Evolutionary conservation across 2,329 filamentous ascomycete genomes (phyloP).

Genomic region (Botryotinia calthae): DNA sequence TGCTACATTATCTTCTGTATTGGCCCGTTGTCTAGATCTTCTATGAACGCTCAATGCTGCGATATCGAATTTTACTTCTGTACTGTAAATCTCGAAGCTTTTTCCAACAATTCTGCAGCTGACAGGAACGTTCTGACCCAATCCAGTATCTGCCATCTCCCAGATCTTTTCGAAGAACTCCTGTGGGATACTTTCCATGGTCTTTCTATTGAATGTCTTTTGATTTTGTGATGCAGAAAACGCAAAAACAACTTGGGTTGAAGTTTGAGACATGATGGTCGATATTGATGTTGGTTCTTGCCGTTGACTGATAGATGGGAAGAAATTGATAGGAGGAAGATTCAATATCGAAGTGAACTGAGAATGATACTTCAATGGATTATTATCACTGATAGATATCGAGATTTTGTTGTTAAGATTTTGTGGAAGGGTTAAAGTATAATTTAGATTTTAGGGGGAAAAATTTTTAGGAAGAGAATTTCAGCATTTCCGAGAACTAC

Average conservation of each 20-base stretch:
- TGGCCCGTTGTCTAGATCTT: not conserved
- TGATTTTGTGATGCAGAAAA: rapidly evolving
- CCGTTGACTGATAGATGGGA: not conserved
- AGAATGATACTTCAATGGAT: rapidly evolving
- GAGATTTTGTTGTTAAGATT: too few relatives aligned
- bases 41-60: not conserved
- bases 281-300: not conserved
- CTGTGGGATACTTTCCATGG: not conserved
- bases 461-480: not conserved
- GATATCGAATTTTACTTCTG: not conserved
- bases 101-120: not conserved
- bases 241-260: not conserved
- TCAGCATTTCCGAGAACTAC: not conserved
- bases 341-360: not conserved
- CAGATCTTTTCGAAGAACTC: not conserved
- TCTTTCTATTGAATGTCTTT: not conserved
- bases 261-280: not conserved
- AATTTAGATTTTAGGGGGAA: not conserved
- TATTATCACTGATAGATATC: not conserved
- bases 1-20: too few relatives aligned
- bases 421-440: not conserved
- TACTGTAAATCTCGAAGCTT: not conserved
- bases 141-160: too few relatives aligned
- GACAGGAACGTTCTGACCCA: not conserved
- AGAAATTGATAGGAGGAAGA: not conserved